A percentile compares a stretch with the other conserved stretches of the same genome.
These are phyloP conservation scores for Lentinula sp. DNA, from an alignment of 768 basidiomycete species.

Conservation along the genomic window DNA sequence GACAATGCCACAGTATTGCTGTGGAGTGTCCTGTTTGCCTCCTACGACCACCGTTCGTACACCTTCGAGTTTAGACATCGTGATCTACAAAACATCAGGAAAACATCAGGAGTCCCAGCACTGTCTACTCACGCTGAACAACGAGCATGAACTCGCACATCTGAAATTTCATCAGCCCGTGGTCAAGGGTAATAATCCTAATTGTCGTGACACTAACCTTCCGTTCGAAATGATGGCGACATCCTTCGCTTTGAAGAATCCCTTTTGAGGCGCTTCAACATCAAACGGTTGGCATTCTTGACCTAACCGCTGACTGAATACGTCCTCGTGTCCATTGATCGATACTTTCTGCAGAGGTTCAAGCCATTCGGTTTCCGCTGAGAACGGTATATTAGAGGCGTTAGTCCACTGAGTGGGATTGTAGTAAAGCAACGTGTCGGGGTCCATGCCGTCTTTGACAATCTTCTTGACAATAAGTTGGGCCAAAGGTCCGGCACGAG, in stretches of 20 bases:
- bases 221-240: conserved; percentile 53
- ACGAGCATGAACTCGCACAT: conserved; percentile 42
- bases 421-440: conserved; percentile 21
- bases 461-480: conserved; percentile 25
- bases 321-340: conserved; percentile 29
- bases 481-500: conserved; percentile 28
- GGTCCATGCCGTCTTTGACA: conserved; percentile 20
- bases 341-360: conserved; percentile 20
- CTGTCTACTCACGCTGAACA: conserved; percentile 34
- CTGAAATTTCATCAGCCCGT: conserved; percentile 15
- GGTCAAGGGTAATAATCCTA: background rate
- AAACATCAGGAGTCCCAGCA: conserved; percentile 1
- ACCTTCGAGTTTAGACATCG: conserved; percentile 55
- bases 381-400: conserved; percentile 24
- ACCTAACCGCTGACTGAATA: conserved; percentile 37
- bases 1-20: conserved; percentile 60
- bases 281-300: conserved; percentile 39
- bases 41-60: conserved; percentile 50
- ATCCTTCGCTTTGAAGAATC: conserved; percentile 43
- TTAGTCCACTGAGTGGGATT: conserved; percentile 26
- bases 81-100: conserved; percentile 34
- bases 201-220: conserved; percentile 19
- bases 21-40: conserved; percentile 37
- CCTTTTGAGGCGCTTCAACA: conserved; percentile 33
- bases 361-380: conserved; percentile 27